Evolutionary conservation across 2,329 filamentous ascomycete genomes (phyloP), one percentile per base, ranked within the genome.

Genomic region (Meredithiella fracta): DNA sequence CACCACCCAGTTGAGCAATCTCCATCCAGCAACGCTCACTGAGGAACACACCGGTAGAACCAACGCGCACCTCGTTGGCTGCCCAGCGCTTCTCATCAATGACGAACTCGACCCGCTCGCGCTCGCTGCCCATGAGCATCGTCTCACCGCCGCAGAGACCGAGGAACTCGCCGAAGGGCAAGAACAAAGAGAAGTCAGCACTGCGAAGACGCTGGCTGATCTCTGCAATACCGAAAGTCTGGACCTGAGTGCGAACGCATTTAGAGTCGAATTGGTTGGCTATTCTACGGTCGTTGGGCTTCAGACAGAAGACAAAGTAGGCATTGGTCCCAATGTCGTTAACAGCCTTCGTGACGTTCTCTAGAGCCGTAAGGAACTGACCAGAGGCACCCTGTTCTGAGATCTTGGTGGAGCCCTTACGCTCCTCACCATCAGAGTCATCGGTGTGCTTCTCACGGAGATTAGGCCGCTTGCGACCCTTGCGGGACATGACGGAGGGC

Each of bases 261-360:
- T 97, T 97, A 77, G 89, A 96, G 68, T 98, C 92, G 63, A 97
- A 98, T 65, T 98, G 92, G 62, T 98, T 98, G 60, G 92, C 91
- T 62, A 98, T 98, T 52, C 92, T 82, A 54, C 92, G 80, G 66
- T 98, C 92, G 63, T 98, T 98, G 22, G 92, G 91, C 70, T 98
- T 98, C 60, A 98, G 71, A 65, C 92, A 98, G 69, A 98, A 96
- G 47, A 98, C 79, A 63, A 96, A 97, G 69, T 98, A 98, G 0
- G 85, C 80, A 64, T 98, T 98, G 9, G 89, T 86, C 64, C 89
- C 86, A 3, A 83, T 79, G 1, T 86, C 81, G 1, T 81, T 85
- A 47, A 98, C 73, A 1, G 88, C 90, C 63, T 91, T 90, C 58
- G 83, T 94, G 57, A 98, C 86, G 59, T 92, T 94, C 61, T 95